Evolutionary conservation across 129 eudicot genomes (phyloP).

Genomic region (Arctium lappa): DNA sequence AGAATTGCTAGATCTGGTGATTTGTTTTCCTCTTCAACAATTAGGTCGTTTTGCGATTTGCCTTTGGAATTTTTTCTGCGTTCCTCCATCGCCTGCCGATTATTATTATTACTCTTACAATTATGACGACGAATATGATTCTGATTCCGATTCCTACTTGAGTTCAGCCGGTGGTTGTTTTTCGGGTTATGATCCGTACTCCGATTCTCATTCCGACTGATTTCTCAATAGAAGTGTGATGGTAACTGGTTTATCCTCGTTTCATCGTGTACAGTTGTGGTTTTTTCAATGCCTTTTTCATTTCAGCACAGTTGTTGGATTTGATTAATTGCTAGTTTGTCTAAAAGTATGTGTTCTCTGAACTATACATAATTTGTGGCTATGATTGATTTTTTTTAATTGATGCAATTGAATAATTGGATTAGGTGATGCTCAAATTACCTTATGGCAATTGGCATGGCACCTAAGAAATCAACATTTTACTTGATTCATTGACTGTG

Average conservation of each 20-base stretch:
- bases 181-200: conserved; percentile 23
- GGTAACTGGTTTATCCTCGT: background rate
- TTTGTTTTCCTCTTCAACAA: conserved; percentile 51
- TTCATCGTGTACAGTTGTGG: background rate
- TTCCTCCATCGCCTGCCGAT: conserved; percentile 33
- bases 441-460: background rate
- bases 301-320: background rate
- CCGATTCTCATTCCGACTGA: conserved; percentile 39
- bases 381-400: background rate
- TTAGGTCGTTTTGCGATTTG: conserved; percentile 38
- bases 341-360: background rate
- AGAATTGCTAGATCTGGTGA: conserved; percentile 38
- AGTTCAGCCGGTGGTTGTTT: conserved; percentile 21
- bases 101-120: conserved; percentile 11
- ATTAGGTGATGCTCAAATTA: background rate
- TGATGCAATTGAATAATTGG: background rate
- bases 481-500: background rate
- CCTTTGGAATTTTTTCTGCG: conserved; percentile 46
- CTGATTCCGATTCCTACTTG: conserved; percentile 23
- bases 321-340: background rate
- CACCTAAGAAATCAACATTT: background rate
- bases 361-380: background rate
- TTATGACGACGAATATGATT: conserved; percentile 9
- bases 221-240: background rate
- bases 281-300: background rate